phyloP scores from a whole-genome alignment of 2,329 filamentous ascomycete genomes.

The Botrytis elliptica region DNA sequence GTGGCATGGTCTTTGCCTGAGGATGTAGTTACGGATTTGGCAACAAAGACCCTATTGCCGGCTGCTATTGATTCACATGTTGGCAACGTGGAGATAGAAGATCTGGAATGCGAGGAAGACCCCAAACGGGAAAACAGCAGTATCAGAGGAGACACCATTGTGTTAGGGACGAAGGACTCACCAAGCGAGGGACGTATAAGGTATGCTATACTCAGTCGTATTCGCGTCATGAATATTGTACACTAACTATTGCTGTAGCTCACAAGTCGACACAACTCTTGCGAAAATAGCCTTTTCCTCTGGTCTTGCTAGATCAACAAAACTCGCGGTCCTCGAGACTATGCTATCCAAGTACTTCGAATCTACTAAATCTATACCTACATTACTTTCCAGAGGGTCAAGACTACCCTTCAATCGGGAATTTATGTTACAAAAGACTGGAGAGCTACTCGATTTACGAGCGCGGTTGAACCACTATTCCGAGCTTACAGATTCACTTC shows the following conservation, averaged over 20 bases:
- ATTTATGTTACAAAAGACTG: slow-evolving; percentile 90
- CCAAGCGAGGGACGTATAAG: slow-evolving; percentile 42
- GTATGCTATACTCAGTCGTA: slow-evolving; percentile 22
- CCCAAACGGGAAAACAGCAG: slow-evolving; percentile 67
- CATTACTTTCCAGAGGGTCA: slow-evolving; percentile 68
- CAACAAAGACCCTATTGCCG: slow-evolving; percentile 68
- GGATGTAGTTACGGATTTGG: slow-evolving; percentile 66
- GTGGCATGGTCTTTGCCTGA: slow-evolving; percentile 88
- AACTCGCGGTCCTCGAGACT: slow-evolving; percentile 86
- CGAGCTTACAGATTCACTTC: slow-evolving; percentile 90
- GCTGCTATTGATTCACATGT: slow-evolving; percentile 76
- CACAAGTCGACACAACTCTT: slow-evolving; percentile 60
- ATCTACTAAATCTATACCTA: slow-evolving; percentile 79
- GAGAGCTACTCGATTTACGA: slow-evolving; percentile 82
- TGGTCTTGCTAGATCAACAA: slow-evolving; percentile 86
- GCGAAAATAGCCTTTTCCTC: slow-evolving; percentile 97
- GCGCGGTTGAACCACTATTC: slow-evolving; percentile 96
- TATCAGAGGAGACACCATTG: slow-evolving; percentile 84
- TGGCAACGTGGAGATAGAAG: slow-evolving; percentile 75
- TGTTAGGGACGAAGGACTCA: slow-evolving; percentile 72
- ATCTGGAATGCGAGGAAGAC: slow-evolving; percentile 84
- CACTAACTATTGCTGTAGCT: slow-evolving; percentile 25
- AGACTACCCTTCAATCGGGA: slow-evolving; percentile 63
- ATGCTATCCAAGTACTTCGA: slow-evolving; percentile 81
- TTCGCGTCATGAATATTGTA: not conserved